Conservation (phyloP, 2,329 filamentous ascomycete species). For the Raffaelea arxii region DNA sequence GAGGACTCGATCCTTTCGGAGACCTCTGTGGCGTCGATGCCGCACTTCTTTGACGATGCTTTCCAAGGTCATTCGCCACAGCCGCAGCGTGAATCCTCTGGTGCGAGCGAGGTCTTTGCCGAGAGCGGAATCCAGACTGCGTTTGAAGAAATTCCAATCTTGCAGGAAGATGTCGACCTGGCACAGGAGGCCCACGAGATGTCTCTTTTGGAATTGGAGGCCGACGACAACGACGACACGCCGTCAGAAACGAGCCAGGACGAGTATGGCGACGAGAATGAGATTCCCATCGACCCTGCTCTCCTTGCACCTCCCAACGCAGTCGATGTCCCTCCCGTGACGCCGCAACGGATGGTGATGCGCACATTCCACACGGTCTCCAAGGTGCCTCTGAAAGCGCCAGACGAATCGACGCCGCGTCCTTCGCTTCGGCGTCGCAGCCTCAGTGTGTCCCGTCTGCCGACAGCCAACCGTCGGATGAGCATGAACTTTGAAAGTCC, state of each 20-base stretch:
- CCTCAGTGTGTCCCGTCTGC: constrained; percentile 38
- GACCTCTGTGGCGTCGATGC: neutral
- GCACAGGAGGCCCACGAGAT: constrained; percentile 51
- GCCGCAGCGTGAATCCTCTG: neutral
- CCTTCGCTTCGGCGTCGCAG: constrained; percentile 37
- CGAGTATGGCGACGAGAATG: constrained; percentile 61
- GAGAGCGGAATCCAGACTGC: constrained; percentile 20
- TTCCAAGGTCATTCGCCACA: constrained; percentile 33
- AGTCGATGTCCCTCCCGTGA: constrained; percentile 34
- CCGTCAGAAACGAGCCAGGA: constrained; percentile 53
- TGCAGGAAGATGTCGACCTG: constrained; percentile 46
- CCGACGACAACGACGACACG: constrained; percentile 34
- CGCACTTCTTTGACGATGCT: constrained; percentile 50
- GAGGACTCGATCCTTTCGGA: neutral
- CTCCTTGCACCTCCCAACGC: constrained; percentile 20
- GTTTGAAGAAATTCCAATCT: constrained; percentile 38
- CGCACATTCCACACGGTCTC: constrained; percentile 62
- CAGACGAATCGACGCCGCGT: constrained; percentile 45
- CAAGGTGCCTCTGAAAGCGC: constrained; percentile 65
- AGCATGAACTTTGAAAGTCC: too few species aligned
- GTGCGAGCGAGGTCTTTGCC: constrained; percentile 1
- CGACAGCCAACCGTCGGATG: constrained; percentile 20
- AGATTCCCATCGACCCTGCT: constrained; percentile 43
- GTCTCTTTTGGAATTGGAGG: constrained; percentile 40
- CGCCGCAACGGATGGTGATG: constrained; percentile 44